Percentiles rank a stretch among this genome's conserved stretches.
Conservation (phyloP, 345 rosid genomes). For the Citrus trifoliata region DNA sequence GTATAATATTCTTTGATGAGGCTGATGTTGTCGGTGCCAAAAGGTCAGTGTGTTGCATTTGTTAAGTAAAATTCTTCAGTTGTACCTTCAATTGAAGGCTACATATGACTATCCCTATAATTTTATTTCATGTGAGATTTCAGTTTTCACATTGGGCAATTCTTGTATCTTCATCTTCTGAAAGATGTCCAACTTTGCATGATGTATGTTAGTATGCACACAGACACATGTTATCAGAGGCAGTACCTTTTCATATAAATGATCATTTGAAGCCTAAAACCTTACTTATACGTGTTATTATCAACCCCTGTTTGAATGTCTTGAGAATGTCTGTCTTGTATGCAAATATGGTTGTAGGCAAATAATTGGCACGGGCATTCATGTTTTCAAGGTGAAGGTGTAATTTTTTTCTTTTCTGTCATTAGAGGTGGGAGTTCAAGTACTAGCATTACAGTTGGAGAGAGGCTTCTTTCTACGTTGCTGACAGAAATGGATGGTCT, state of each 20-base stretch:
- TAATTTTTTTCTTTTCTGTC: not conserved
- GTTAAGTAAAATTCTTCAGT: not conserved
- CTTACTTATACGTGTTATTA: not conserved
- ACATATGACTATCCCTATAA: not conserved
- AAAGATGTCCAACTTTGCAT: not conserved
- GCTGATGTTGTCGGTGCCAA: slow-evolving; percentile 85
- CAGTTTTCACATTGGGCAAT: not conserved
- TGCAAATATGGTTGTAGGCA: not conserved
- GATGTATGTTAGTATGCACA: not conserved
- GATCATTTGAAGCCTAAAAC: not conserved
- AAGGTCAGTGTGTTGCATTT: slow-evolving; percentile 43
- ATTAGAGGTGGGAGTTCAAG: slow-evolving; percentile 73
- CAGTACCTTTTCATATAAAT: not conserved
- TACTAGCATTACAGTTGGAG: slow-evolving; percentile 65
- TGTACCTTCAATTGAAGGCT: not conserved
- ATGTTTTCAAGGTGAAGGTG: not conserved
- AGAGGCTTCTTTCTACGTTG: slow-evolving; percentile 87
- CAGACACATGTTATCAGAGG: not conserved
- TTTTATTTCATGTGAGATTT: not conserved
- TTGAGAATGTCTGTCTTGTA: not conserved
- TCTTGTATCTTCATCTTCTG: not conserved
- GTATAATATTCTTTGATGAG: slow-evolving; percentile 94
- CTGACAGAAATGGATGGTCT: slow-evolving; percentile 98
- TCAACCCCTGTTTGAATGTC: not conserved
- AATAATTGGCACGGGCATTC: not conserved